Evolutionary conservation across 2,329 filamentous ascomycete genomes (phyloP).

Genomic region (Trichoderma koningiopsis): DNA sequence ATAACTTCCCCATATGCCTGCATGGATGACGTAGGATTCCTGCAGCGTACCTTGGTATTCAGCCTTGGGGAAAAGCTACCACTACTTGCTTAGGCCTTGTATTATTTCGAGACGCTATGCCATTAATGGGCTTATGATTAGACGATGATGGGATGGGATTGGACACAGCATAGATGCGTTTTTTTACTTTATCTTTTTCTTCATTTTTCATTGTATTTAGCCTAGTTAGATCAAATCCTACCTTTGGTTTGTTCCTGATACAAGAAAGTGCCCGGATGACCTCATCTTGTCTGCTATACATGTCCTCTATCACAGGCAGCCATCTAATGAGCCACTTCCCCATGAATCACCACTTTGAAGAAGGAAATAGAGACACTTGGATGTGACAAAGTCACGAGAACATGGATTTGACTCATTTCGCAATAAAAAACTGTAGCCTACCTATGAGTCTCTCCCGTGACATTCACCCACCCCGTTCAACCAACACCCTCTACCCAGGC

Average conservation of each 20-base stretch:
- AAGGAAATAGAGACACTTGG: neutral
- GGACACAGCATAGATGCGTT: neutral
- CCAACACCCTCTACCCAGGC: too few species aligned
- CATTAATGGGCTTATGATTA: slow-evolving; percentile 16
- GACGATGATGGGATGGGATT: slow-evolving; percentile 2
- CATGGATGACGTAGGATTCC: neutral
- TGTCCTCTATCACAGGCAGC: neutral
- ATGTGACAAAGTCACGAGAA: neutral
- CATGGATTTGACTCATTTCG: neutral
- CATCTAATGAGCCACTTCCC: neutral
- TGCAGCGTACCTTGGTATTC: neutral
- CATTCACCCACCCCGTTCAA: neutral
- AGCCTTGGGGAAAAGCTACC: neutral
- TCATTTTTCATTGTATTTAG: neutral
- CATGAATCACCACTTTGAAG: neutral
- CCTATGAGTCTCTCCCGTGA: neutral
- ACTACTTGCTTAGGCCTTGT: neutral
- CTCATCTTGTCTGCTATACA: neutral
- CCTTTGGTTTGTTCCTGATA: neutral
- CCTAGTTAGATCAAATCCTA: neutral
- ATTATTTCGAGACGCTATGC: slow-evolving; percentile 18
- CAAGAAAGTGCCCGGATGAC: neutral
- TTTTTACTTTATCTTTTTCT: neutral
- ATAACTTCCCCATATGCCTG: neutral
- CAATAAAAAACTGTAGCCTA: neutral